These are phyloP conservation scores for Nepenthes alata DNA, from an alignment of 179 eudicot genomes.

Conservation along the genomic window DNA sequence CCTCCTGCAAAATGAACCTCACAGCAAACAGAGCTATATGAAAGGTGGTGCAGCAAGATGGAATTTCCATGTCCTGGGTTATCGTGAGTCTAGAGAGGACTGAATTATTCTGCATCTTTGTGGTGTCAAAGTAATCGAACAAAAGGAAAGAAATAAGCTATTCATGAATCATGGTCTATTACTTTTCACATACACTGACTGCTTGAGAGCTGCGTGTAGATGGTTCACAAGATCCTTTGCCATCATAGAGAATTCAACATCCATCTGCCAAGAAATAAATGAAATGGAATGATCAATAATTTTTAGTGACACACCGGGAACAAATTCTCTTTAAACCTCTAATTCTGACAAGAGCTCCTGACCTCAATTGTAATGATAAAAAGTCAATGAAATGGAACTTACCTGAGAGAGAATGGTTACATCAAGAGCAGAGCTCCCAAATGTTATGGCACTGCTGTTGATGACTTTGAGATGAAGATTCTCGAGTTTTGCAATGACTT, in stretches of 20 bases:
- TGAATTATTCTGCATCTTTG: no score
- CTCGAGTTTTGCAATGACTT: conserved; percentile 36
- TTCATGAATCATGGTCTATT: neutral
- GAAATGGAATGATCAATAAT: neutral
- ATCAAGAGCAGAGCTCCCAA: conserved; percentile 42
- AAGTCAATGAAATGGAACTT: neutral
- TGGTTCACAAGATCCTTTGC: conserved; percentile 44
- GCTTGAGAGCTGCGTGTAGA: conserved; percentile 29
- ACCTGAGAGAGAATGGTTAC: conserved; percentile 59
- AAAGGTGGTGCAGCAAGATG: neutral
- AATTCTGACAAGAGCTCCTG: neutral
- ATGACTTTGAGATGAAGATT: conserved; percentile 36
- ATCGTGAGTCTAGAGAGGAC: neutral
- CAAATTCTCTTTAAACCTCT: no score
- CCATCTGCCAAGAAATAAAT: conserved; percentile 37
- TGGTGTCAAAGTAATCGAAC: neutral
- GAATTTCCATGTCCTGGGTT: no score
- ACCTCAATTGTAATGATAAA: neutral
- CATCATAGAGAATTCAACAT: conserved; percentile 31
- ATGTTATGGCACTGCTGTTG: conserved; percentile 36
- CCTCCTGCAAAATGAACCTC: conserved; percentile 45
- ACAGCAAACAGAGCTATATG: conserved; percentile 23
- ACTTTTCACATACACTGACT: conserved; percentile 16
- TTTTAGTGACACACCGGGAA: no score
- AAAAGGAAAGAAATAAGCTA: no score